Percentiles rank a stretch among this genome's conserved stretches.
These are phyloP conservation scores for Baorangia bicolor DNA, from an alignment of 768 basidiomycete genomes.

Conservation along the genomic window DNA sequence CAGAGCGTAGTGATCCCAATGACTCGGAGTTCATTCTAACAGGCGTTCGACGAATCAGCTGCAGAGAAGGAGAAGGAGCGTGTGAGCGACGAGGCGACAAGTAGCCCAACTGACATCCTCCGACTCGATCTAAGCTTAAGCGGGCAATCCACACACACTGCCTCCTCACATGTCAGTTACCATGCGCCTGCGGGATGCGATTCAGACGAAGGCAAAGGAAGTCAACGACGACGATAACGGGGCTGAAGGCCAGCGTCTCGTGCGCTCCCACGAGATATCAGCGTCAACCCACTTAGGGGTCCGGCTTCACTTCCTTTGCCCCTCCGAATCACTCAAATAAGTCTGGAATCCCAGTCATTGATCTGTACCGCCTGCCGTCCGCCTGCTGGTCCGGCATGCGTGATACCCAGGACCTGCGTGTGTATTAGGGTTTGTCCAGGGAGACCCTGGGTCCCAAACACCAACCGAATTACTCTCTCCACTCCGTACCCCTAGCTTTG, in stretches of 20 bases:
- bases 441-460: slow-evolving; percentile 25
- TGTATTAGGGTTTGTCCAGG: slow-evolving; percentile 31
- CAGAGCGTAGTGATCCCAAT: slow-evolving; percentile 10
- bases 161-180: slow-evolving; percentile 9
- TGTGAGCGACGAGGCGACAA: slow-evolving; percentile 29
- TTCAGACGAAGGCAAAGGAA: not conserved
- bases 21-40: slow-evolving; percentile 18
- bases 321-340: slow-evolving; percentile 29
- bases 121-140: slow-evolving; percentile 9
- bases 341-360: slow-evolving; percentile 34
- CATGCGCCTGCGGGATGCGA: slow-evolving; percentile 4
- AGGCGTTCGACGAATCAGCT: slow-evolving; percentile 8
- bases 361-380: slow-evolving; percentile 33
- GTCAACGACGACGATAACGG: slow-evolving; percentile 1
- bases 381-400: slow-evolving; percentile 33
- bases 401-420: slow-evolving; percentile 29
- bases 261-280: slow-evolving; percentile 28
- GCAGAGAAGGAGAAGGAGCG: slow-evolving; percentile 10
- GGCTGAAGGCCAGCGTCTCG: slow-evolving; percentile 7
- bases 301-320: slow-evolving; percentile 22
- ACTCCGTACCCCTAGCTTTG: slow-evolving; percentile 25
- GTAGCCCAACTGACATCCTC: not conserved
- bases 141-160: slow-evolving; percentile 6
- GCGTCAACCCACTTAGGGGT: slow-evolving; percentile 32
- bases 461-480: slow-evolving; percentile 22